These are phyloP conservation scores for Moniliophthora roreri DNA, from an alignment of 1,284 basidiomycete species.

Conservation along the genomic window DNA sequence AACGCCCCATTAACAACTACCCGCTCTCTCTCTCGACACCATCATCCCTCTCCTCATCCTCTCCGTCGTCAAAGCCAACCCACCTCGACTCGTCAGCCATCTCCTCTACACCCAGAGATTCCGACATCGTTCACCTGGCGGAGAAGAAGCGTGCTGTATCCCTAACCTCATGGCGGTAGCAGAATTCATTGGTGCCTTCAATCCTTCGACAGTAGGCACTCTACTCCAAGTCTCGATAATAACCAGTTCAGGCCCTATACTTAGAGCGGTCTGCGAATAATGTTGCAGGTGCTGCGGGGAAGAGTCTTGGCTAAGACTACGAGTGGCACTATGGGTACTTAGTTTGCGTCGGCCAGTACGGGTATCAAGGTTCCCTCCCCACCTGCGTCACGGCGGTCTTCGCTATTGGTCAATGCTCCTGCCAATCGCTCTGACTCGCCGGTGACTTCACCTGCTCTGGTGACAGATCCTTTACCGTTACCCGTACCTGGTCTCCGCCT, in stretches of 20 bases:
- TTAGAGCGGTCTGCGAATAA: slow-evolving; percentile 42
- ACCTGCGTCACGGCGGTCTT: slow-evolving; percentile 44
- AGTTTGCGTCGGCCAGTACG: slow-evolving; percentile 29
- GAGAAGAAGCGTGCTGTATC: slow-evolving; percentile 89
- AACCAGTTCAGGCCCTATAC: slow-evolving; percentile 56
- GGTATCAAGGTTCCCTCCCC: slow-evolving; percentile 31
- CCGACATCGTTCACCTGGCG: slow-evolving; percentile 71
- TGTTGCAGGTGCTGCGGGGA: slow-evolving; percentile 34
- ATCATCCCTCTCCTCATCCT: slow-evolving; percentile 90
- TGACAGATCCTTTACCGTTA: not conserved
- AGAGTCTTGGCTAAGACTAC: slow-evolving; percentile 70
- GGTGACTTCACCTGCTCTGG: slow-evolving; percentile 33
- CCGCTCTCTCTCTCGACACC: slow-evolving; percentile 71
- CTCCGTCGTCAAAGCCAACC: slow-evolving; percentile 88
- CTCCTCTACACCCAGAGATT: slow-evolving; percentile 88
- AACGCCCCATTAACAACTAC: slow-evolving; percentile 25
- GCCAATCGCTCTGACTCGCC: slow-evolving; percentile 39
- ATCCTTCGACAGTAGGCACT: slow-evolving; percentile 80
- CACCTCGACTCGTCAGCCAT: slow-evolving; percentile 81
- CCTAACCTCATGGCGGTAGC: slow-evolving; percentile 93
- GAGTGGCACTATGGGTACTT: slow-evolving; percentile 51
- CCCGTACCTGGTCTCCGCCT: slow-evolving; percentile 20
- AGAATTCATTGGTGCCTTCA: slow-evolving; percentile 63
- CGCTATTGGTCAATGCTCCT: slow-evolving; percentile 28
- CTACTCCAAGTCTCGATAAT: slow-evolving; percentile 19